Evolutionary conservation across 2,329 filamentous ascomycete genomes (phyloP).

Genomic region (Chalaropsis ovoidea): DNA sequence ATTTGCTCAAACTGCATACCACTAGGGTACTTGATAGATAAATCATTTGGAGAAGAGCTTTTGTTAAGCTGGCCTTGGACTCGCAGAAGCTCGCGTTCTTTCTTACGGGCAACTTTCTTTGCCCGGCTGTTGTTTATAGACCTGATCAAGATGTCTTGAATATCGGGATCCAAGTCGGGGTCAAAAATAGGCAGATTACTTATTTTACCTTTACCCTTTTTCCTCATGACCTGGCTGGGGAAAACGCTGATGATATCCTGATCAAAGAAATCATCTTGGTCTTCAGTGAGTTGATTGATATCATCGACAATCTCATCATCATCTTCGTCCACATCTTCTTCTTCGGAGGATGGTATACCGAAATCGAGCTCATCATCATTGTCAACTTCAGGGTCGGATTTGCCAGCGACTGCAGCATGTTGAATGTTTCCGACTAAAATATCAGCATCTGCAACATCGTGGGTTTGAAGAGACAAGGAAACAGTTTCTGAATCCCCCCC

Average conservation of each 20-base stretch:
- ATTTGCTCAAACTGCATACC: conserved; percentile 44
- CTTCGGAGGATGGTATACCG: not conserved
- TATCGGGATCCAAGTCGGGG: conserved; percentile 52
- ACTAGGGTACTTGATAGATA: conserved; percentile 42
- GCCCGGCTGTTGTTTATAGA: conserved; percentile 58
- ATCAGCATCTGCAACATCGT: not conserved
- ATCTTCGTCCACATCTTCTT: not conserved
- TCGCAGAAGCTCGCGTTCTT: conserved; percentile 58
- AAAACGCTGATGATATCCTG: conserved; percentile 22
- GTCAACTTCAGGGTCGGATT: conserved; percentile 52
- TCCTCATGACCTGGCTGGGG: conserved; percentile 6
- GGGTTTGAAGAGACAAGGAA: too few species aligned
- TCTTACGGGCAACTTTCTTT: conserved; percentile 61
- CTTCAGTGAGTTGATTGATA: not conserved
- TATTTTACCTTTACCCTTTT: not conserved
- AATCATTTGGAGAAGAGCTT: conserved; percentile 57
- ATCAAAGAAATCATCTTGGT: conserved; percentile 18
- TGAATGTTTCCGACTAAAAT: not conserved
- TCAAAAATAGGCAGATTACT: conserved; percentile 17
- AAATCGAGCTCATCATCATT: not conserved
- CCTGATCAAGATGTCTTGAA: conserved; percentile 49
- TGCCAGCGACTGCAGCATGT: conserved; percentile 39
- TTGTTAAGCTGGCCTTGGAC: conserved; percentile 56
- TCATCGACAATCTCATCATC: not conserved
- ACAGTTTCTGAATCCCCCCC: not conserved